These are phyloP conservation scores for Blastobotrys persicus DNA, from an alignment of 1,139 yeast species.

Conservation along the genomic window DNA sequence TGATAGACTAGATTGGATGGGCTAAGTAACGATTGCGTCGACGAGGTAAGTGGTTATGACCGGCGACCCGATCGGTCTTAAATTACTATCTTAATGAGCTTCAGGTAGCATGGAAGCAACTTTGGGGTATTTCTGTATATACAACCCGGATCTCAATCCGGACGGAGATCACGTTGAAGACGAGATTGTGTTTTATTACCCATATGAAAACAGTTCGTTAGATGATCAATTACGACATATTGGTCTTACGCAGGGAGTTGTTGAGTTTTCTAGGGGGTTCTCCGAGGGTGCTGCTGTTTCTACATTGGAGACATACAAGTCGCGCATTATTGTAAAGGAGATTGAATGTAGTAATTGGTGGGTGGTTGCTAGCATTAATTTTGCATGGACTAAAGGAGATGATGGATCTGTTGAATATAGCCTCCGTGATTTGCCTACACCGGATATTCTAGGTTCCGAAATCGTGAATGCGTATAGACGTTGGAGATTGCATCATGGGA, in stretches of 20 bases:
- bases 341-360: constrained; percentile 32
- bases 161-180: constrained; percentile 28
- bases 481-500: constrained; percentile 33
- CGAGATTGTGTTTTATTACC: constrained; percentile 33
- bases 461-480: constrained; percentile 30
- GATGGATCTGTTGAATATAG: constrained; percentile 15
- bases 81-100: too few relatives aligned
- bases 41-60: too few relatives aligned
- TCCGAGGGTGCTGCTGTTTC: constrained; percentile 29
- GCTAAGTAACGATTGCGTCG: too few relatives aligned
- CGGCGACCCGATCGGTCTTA: background rate
- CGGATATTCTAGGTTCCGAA: constrained; percentile 29
- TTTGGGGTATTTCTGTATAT: constrained; percentile 32
- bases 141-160: constrained; percentile 33
- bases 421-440: constrained; percentile 21
- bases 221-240: constrained; percentile 30
- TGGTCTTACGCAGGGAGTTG: constrained; percentile 36
- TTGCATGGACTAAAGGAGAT: constrained; percentile 13
- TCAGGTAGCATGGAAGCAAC: constrained; percentile 13
- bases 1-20: too few relatives aligned
- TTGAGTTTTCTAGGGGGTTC: constrained; percentile 32
- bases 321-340: constrained; percentile 28
- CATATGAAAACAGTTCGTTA: constrained; percentile 20
- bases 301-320: constrained; percentile 29
- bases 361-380: constrained; percentile 28